Evolutionary conservation across 257 asterid species (phyloP).

Genomic region (Jacaranda copaia): DNA sequence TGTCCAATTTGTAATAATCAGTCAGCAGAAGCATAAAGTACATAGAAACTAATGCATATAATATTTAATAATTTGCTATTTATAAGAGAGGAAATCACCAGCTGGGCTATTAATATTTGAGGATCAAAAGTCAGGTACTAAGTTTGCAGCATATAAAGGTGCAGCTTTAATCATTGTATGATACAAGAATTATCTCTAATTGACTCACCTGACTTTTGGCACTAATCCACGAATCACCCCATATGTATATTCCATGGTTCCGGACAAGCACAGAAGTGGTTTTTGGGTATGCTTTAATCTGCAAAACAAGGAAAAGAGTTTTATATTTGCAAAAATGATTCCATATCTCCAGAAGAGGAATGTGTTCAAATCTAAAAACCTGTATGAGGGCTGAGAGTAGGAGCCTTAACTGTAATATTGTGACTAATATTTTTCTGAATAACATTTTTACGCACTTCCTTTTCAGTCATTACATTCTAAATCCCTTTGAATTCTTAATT

Average conservation of each 20-base stretch:
- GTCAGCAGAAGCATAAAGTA: not conserved
- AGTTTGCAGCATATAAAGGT: not conserved
- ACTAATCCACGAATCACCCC: constrained; percentile 98
- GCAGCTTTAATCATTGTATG: constrained; percentile 8
- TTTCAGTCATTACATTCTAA: no score
- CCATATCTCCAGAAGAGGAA: not conserved
- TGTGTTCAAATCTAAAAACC: not conserved
- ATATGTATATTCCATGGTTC: constrained; percentile 87
- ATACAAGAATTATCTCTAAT: constrained; percentile 4
- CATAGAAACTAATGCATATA: not conserved
- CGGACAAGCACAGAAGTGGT: constrained; percentile 95
- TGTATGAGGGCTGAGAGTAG: no score
- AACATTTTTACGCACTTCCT: no score
- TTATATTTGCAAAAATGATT: constrained; percentile 1
- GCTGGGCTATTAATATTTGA: not conserved
- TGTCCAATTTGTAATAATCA: not conserved
- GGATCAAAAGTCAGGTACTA: not conserved
- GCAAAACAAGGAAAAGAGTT: constrained; percentile 30
- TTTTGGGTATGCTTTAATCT: constrained; percentile 90
- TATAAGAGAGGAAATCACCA: constrained; percentile 3
- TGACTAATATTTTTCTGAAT: no score
- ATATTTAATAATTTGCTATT: no score
- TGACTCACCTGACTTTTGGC: constrained; percentile 84
- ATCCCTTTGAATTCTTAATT: no score
- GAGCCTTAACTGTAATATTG: no score